Percentiles rank a stretch among this genome's conserved stretches.
Evolutionary conservation across 75 land plant species (phyloP).

Genomic region (Cryptomeria japonica): DNA sequence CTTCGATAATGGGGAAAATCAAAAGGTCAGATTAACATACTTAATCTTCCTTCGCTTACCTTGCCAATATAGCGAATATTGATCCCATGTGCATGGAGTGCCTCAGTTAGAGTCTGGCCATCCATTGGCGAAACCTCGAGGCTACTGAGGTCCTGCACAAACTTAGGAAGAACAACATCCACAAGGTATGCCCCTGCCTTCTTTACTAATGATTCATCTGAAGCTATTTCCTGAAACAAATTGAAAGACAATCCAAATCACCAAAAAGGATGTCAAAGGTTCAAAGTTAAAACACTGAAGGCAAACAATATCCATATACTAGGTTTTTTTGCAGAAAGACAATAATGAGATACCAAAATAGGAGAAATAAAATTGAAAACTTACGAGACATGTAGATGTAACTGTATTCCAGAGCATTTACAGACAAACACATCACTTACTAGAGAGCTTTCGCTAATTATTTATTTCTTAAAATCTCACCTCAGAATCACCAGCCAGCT

Average conservation of each 20-base stretch:
- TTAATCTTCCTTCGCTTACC: conserved; percentile 36
- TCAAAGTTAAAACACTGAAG: background rate
- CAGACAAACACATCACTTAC: conserved; percentile 9
- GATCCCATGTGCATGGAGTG: conserved; percentile 98
- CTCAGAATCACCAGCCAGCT: conserved; percentile 75
- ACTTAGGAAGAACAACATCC: conserved; percentile 83
- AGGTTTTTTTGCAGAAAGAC: background rate
- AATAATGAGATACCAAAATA: background rate
- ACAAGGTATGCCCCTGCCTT: conserved; percentile 68
- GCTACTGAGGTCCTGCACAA: conserved; percentile 80
- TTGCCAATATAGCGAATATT: conserved; percentile 94
- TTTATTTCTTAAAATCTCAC: conserved; percentile 25
- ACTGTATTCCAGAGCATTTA: background rate
- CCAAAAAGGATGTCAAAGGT: background rate
- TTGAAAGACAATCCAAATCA: background rate
- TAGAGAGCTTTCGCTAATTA: background rate
- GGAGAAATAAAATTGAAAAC: background rate
- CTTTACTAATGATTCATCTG: conserved; percentile 85
- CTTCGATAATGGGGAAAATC: background rate
- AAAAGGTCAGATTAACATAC: background rate
- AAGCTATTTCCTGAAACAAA: conserved; percentile 67
- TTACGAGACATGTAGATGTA: background rate
- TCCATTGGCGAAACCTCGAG: conserved; percentile 99
- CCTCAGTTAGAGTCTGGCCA: conserved; percentile 98
- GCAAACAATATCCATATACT: background rate